Evolutionary conservation across 2,329 filamentous ascomycete species (phyloP).

Genomic region (Ramularia endophylla): DNA sequence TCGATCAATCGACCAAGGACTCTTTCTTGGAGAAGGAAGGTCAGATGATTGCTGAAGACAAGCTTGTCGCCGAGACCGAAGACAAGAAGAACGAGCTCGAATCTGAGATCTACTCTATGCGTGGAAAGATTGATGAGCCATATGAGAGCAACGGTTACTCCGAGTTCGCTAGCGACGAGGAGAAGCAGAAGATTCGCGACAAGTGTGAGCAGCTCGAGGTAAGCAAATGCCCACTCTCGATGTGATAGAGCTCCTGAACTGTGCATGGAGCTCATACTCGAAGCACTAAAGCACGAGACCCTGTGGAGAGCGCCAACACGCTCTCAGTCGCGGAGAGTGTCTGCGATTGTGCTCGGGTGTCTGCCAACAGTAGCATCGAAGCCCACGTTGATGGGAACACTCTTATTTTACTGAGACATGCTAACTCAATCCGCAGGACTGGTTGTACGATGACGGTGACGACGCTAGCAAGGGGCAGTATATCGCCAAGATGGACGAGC

Average conservation of each 20-base stretch:
- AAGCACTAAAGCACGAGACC: no score
- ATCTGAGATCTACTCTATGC: constrained; percentile 93
- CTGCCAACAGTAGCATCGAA: no score
- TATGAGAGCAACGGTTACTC: constrained; percentile 52
- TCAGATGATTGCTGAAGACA: constrained; percentile 95
- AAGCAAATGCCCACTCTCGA: no score
- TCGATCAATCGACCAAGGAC: constrained; percentile 64
- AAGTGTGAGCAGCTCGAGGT: constrained; percentile 86
- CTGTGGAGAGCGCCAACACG: no score
- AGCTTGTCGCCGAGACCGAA: constrained; percentile 95
- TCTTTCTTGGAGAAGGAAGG: constrained; percentile 74
- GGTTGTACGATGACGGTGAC: constrained; percentile 96
- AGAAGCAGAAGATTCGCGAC: constrained; percentile 78
- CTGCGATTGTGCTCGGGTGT: no score
- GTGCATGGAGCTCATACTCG: no score
- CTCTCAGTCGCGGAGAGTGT: no score
- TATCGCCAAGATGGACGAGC: constrained; percentile 91
- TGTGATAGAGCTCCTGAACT: no score
- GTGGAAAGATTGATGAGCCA: constrained; percentile 88
- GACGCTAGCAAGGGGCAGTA: constrained; percentile 93
- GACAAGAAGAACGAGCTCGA: constrained; percentile 99
- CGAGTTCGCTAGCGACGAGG: constrained; percentile 82
- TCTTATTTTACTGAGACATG: no score
- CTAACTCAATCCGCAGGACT: constrained; percentile 60
- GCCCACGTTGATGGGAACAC: no score